These are phyloP conservation scores for Microthyrium microscopicum DNA, from an alignment of 2,329 filamentous ascomycete species.

Conservation along the genomic window DNA sequence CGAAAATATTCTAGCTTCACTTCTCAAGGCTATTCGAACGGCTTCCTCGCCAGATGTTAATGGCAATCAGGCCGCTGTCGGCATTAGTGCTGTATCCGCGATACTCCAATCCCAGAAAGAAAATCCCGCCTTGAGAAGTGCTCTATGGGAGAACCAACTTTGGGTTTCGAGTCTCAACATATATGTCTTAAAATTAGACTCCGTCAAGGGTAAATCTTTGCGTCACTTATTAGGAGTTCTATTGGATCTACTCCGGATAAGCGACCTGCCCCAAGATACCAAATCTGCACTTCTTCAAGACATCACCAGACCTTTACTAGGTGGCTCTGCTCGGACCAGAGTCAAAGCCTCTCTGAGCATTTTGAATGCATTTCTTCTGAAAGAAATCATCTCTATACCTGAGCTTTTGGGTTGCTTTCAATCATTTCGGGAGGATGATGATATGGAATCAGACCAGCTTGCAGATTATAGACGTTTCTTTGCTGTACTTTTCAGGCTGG, in stretches of 20 bases:
- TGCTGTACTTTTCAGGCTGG: slow-evolving; percentile 6
- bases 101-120: too few species aligned
- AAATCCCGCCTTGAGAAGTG: too few species aligned
- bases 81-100: too few species aligned
- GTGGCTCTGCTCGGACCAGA: slow-evolving; percentile 34
- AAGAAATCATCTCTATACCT: slow-evolving; percentile 33
- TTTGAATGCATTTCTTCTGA: slow-evolving; percentile 48
- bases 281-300: slow-evolving; percentile 6
- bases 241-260: slow-evolving; percentile 18
- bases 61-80: too few species aligned
- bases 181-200: slow-evolving; percentile 25
- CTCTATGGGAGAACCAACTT: too few species aligned
- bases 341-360: slow-evolving; percentile 55
- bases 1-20: too few species aligned
- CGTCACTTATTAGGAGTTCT: slow-evolving; percentile 27
- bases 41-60: too few species aligned
- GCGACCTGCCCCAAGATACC: slow-evolving; percentile 2
- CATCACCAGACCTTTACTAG: slow-evolving; percentile 2
- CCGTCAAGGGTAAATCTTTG: slow-evolving; percentile 29
- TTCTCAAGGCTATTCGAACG: too few species aligned
- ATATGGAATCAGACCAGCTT: slow-evolving; percentile 11
- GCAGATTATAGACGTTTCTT: slow-evolving; percentile 9
- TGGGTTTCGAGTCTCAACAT: too few species aligned
- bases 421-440: slow-evolving; percentile 6
- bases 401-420: slow-evolving; percentile 24